phyloP scores from a whole-genome alignment of 768 basidiomycete species.

The Lactifluus echinatus region DNA sequence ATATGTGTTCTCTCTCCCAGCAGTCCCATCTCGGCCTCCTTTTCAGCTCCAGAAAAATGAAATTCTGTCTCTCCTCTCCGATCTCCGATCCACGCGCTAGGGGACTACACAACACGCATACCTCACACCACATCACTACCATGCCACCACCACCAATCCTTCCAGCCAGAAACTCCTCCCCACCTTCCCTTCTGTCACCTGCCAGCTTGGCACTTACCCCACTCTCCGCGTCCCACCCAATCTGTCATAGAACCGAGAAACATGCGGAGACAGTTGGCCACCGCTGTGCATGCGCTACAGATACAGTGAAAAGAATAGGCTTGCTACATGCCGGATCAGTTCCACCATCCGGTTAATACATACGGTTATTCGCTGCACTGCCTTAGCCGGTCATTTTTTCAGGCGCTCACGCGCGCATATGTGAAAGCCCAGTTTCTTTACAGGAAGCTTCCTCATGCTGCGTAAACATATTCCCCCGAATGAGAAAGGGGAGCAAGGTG shows the following conservation, averaged over 20 bases:
- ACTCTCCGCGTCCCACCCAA: neutral
- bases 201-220: conserved; percentile 11
- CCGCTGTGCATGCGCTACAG: neutral
- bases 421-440: neutral
- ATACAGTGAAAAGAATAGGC: neutral
- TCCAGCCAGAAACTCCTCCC: neutral
- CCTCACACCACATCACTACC: neutral
- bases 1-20: neutral
- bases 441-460: neutral
- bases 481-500: neutral
- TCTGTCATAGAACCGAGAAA: conserved; percentile 2
- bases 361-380: neutral
- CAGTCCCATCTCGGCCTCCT: conserved; percentile 1
- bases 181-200: conserved; percentile 7
- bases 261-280: neutral
- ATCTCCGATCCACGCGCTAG: conserved; percentile 12
- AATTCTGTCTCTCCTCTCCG: conserved; percentile 10
- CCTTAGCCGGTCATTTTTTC: neutral
- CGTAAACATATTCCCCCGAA: neutral
- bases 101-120: neutral
- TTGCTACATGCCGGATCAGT: neutral
- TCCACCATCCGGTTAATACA: neutral
- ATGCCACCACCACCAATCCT: neutral
- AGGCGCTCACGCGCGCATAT: neutral
- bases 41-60: neutral